phyloP scores from a whole-genome alignment of 306 rosid species.

The Lathyrus tuberosus region DNA sequence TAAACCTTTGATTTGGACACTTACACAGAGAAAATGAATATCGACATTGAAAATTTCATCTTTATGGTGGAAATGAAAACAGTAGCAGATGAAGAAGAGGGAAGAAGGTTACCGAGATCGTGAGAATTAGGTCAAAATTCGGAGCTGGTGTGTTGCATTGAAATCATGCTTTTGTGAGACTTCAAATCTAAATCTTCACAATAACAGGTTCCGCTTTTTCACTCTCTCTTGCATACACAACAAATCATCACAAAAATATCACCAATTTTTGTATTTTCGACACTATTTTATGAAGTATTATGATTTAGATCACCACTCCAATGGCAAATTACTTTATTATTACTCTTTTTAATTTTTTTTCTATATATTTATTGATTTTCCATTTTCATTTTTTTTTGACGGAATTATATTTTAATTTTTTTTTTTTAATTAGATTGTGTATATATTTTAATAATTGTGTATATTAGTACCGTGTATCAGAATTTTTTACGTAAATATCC shows the following conservation, averaged over 20 bases:
- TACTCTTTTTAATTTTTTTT: no score
- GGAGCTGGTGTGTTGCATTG: conserved; percentile 36
- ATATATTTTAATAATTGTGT: no score
- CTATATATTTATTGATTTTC: no score
- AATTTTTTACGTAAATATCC: no score
- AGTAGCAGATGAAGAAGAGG: conserved; percentile 13
- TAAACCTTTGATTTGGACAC: conserved; percentile 29
- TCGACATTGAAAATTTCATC: background rate
- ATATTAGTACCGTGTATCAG: no score
- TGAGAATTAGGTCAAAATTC: conserved; percentile 33
- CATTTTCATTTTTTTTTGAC: no score
- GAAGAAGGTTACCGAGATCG: conserved; percentile 39
- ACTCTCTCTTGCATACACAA: conserved; percentile 11
- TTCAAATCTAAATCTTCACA: conserved; percentile 42
- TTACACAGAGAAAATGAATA: conserved; percentile 22
- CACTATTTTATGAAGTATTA: background rate
- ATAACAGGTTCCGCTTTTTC: background rate
- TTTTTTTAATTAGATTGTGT: no score
- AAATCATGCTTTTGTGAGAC: conserved; percentile 37
- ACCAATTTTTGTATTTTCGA: conserved; percentile 1
- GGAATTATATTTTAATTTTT: no score
- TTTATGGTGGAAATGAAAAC: conserved; percentile 3
- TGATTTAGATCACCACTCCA: conserved; percentile 3
- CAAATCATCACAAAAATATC: background rate
- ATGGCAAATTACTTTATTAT: background rate